These are phyloP conservation scores for Thalassiosira gravida DNA, from an alignment of 352 stramenopile genomes.

Conservation along the genomic window DNA sequence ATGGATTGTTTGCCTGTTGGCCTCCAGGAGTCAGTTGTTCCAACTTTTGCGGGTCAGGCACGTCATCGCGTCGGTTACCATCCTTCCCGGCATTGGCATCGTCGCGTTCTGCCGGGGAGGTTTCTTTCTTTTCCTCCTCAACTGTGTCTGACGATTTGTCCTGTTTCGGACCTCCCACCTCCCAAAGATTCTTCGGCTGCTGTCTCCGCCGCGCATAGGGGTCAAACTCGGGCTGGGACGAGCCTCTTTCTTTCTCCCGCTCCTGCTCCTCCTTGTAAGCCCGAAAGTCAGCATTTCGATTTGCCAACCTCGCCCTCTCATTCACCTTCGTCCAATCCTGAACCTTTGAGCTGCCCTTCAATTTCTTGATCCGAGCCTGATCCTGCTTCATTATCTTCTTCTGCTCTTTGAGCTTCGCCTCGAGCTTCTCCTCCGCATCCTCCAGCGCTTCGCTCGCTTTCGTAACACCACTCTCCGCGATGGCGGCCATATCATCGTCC, in stretches of 20 bases:
- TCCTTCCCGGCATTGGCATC: constrained; percentile 49
- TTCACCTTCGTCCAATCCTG: constrained; percentile 85
- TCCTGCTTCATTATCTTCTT: constrained; percentile 63
- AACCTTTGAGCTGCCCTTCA: constrained; percentile 70
- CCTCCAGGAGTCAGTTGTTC: constrained; percentile 17
- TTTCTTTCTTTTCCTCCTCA: constrained; percentile 55
- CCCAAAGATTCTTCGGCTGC: constrained; percentile 86
- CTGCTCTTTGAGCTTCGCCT: constrained; percentile 64
- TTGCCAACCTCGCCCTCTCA: constrained; percentile 69
- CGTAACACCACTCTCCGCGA: constrained; percentile 50
- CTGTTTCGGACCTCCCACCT: constrained; percentile 69
- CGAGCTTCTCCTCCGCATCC: constrained; percentile 45
- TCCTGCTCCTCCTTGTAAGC: constrained; percentile 62
- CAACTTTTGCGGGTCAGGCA: constrained; percentile 47
- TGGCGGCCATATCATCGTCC: constrained; percentile 29
- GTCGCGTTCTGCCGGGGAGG: constrained; percentile 32
- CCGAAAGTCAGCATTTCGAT: constrained; percentile 76
- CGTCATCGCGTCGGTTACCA: constrained; percentile 50
- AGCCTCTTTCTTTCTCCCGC: constrained; percentile 50
- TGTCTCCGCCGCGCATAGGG: constrained; percentile 82
- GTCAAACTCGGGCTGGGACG: constrained; percentile 71
- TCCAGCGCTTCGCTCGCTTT: constrained; percentile 62
- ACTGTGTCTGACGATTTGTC: constrained; percentile 47
- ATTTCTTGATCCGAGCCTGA: constrained; percentile 58
- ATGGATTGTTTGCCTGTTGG: constrained; percentile 70